Evolutionary conservation across 176 grass and related monocot species (phyloP).

Genomic region (Musa itinerans): DNA sequence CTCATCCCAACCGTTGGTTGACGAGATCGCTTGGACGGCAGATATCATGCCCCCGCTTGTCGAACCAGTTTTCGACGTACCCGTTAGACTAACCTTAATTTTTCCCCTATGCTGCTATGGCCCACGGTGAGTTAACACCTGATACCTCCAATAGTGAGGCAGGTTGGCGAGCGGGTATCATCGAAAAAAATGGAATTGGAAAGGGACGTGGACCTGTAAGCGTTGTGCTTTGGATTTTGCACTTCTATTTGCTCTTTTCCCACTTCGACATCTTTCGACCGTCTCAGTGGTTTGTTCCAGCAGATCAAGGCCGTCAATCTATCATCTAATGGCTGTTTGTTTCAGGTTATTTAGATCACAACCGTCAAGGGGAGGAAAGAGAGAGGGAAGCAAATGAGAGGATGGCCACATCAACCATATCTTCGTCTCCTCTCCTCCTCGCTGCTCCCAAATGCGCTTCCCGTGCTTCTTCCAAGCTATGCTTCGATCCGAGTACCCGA

Average conservation of each 20-base stretch:
- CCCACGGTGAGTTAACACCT: background rate
- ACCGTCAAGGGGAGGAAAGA: no score
- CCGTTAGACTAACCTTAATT: background rate
- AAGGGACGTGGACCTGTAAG: background rate
- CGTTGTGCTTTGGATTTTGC: background rate
- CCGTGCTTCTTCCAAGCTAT: constrained; percentile 14
- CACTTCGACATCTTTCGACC: no score
- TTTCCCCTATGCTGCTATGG: background rate
- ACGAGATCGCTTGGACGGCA: background rate
- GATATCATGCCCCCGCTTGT: background rate
- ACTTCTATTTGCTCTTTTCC: background rate
- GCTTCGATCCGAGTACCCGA: background rate
- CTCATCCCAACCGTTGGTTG: background rate
- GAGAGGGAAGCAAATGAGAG: background rate
- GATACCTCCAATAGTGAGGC: background rate
- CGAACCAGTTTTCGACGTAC: background rate
- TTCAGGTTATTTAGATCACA: no score
- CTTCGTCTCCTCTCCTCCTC: constrained; percentile 4
- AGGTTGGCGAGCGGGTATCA: background rate
- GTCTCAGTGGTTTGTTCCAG: no score
- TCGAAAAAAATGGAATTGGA: background rate
- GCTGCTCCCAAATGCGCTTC: background rate
- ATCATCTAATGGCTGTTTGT: no score
- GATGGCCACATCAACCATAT: background rate
- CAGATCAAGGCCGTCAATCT: no score